Evolutionary conservation across 768 basidiomycete genomes (phyloP).

Genomic region (Paxillus involutus): DNA sequence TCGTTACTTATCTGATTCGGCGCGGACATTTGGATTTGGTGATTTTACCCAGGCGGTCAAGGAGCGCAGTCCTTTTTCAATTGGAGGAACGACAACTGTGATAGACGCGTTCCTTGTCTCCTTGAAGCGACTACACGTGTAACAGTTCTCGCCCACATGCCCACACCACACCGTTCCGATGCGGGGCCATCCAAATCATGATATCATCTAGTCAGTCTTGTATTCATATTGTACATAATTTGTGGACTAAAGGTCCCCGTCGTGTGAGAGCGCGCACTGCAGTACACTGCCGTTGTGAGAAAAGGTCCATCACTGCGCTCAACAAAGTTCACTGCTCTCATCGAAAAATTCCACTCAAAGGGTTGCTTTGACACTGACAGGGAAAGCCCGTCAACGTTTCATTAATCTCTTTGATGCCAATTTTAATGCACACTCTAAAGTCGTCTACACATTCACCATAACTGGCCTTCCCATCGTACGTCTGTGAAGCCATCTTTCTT

Average conservation of each 20-base stretch:
- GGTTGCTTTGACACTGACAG: slow-evolving; percentile 12
- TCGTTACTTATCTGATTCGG: slow-evolving; percentile 1
- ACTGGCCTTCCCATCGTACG: not conserved
- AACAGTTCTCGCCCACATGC: too few relatives aligned
- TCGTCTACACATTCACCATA: not conserved
- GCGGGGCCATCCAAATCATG: too few relatives aligned
- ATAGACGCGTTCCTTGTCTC: too few relatives aligned
- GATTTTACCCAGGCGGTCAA: slow-evolving; percentile 9
- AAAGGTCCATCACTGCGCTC: not conserved
- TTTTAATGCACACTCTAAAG: not conserved
- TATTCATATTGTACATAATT: not conserved
- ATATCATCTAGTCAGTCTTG: not conserved
- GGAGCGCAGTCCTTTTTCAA: not conserved
- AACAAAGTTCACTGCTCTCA: slow-evolving; percentile 5
- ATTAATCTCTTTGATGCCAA: not conserved
- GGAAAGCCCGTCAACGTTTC: slow-evolving; percentile 5
- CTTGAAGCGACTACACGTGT: too few relatives aligned
- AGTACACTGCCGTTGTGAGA: slow-evolving; percentile 8
- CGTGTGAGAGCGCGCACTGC: slow-evolving; percentile 24
- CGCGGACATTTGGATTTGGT: not conserved
- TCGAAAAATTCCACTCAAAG: not conserved
- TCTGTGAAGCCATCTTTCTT: not conserved
- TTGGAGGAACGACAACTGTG: too few relatives aligned
- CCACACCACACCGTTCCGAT: too few relatives aligned
- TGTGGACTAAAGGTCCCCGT: slow-evolving; percentile 17